Base-by-base conservation (phyloP, 2,329 filamentous ascomycete genomes). In the Keithomyces neogunnii region DNA sequence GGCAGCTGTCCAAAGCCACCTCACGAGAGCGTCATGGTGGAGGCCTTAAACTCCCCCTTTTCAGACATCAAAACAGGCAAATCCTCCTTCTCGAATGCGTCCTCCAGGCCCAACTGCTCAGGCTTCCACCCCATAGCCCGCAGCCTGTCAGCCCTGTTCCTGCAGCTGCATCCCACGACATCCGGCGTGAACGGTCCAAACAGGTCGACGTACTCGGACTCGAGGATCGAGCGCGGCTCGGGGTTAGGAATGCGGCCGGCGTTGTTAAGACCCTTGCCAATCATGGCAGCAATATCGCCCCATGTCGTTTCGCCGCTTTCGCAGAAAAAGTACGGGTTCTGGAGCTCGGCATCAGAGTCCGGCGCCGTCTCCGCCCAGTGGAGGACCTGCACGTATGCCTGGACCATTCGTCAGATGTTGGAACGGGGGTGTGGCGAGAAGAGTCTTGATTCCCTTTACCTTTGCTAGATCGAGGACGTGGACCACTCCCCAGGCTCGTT, bases 71-170 rank as follows among this genome's bases (percentile, higher is more conserved):
- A 30, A 4, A 40, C 35, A 9, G 47, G 47, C 33, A 48, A 28
- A 11, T 48, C 47, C 26, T 48, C 47, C 36, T 48, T 48, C 26
- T 48, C 47, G 31, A 38, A 48, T 8, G 47, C 47, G 2, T 39
- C 47, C 26, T 40, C 47, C 5, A 48, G 3, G 5, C 33, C 28
- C 19, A 39, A 28, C 19, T 48, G 33, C 26, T 48, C 33, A 7
- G 47, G 47, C 47, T 40, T 48, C 47, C 47, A 48, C 4, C 47
- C 47, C 47, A 48, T 36, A 4, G 33, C 35, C 5, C 47, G 33
- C 47, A 48, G 13, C 47, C 47, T 48, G n/a, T 48, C 47, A n/a
- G 47, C 47, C 11, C 47, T n/a, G 26, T 48, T 48, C 10, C 35
- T 40, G 2, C 32, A 13, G 13, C 29, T 48, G 29, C 35, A 39